These are phyloP conservation scores for Paecilomyces sp. DNA, from an alignment of 2,329 filamentous ascomycete species.

Conservation along the genomic window DNA sequence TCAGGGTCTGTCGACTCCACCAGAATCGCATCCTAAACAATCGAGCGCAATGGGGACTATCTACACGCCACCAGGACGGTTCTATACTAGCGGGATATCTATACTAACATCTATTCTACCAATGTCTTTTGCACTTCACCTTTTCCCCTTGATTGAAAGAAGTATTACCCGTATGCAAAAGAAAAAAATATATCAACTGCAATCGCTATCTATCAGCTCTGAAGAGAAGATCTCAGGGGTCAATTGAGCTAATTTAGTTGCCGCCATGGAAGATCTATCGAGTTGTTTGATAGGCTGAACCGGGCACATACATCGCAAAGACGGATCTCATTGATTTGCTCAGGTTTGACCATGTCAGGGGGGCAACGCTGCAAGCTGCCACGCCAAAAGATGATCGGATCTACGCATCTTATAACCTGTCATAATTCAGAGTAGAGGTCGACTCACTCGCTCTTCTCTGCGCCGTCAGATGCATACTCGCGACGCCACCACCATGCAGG, in stretches of 20 bases:
- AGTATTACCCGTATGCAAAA: not conserved
- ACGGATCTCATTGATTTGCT: not conserved
- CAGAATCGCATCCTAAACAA: not conserved
- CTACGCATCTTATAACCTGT: not conserved
- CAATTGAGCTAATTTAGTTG: not conserved
- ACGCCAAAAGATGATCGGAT: not conserved
- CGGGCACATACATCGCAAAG: not conserved
- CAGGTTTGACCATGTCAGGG: not conserved
- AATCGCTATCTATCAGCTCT: not conserved
- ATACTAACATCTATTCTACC: not conserved
- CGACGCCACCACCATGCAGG: not conserved
- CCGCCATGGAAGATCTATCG: not conserved
- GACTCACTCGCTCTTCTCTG: not conserved
- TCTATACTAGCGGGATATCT: not conserved
- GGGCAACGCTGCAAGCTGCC: not conserved
- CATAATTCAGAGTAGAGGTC: not conserved
- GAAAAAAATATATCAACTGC: not conserved
- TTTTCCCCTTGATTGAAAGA: not conserved
- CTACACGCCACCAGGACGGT: not conserved
- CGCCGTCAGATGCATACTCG: not conserved
- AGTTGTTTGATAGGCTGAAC: not conserved
- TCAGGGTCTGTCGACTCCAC: not conserved
- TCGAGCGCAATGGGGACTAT: no score
- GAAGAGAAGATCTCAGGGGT: not conserved
- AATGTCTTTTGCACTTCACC: not conserved